Evolutionary conservation across 805 yeast species (phyloP).

Genomic region (Monosporozyma servazzii): DNA sequence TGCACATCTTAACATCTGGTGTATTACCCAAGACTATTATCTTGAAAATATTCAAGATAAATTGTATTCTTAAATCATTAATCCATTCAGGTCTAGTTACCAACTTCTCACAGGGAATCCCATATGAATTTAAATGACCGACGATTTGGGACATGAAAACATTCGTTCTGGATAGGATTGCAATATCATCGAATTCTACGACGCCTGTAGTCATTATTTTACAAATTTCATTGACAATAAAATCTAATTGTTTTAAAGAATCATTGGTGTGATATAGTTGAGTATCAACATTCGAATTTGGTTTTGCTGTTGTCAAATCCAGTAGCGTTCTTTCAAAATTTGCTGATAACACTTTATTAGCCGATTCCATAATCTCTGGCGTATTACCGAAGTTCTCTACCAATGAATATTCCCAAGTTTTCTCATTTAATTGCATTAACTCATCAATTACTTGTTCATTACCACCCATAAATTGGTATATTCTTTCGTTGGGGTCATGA

Average conservation of each 20-base stretch:
- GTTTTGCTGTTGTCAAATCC: slow-evolving; percentile 6
- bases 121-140: slow-evolving; percentile 33
- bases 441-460: slow-evolving; percentile 28
- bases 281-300: slow-evolving; percentile 13
- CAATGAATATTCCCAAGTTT: background rate
- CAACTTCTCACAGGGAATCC: slow-evolving; percentile 36
- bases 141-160: slow-evolving; percentile 36
- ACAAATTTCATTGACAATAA: slow-evolving; percentile 16
- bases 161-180: slow-evolving; percentile 46
- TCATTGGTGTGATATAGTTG: slow-evolving; percentile 7
- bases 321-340: background rate
- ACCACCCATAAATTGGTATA: slow-evolving; percentile 58
- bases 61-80: slow-evolving; percentile 27
- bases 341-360: slow-evolving; percentile 1
- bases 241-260: slow-evolving; percentile 16
- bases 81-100: slow-evolving; percentile 46
- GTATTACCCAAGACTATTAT: slow-evolving; percentile 19
- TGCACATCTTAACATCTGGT: slow-evolving; percentile 9
- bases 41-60: slow-evolving; percentile 42
- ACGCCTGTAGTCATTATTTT: slow-evolving; percentile 17
- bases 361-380: slow-evolving; percentile 39
- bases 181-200: slow-evolving; percentile 34
- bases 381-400: slow-evolving; percentile 46
- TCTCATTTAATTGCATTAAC: slow-evolving; percentile 4
- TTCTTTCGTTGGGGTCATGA: slow-evolving; percentile 65